Conservation (phyloP, 2,329 filamentous ascomycete genomes). For the Colletotrichum plurivorum region DNA sequence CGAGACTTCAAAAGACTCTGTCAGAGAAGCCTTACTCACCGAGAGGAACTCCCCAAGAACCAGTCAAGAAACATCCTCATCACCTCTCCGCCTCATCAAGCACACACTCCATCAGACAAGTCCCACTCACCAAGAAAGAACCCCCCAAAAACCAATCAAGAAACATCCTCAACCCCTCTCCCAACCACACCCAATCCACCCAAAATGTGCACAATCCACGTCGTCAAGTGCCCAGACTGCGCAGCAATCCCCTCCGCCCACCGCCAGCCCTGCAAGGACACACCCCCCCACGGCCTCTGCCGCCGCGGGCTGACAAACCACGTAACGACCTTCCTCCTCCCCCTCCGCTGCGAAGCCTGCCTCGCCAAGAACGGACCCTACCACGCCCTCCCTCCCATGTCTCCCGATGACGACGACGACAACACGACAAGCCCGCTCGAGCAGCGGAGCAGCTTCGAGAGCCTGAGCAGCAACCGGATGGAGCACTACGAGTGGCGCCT, state of each 20-base stretch:
- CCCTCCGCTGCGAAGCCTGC: conserved; percentile 1
- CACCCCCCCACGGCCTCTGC: background rate
- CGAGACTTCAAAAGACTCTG: background rate
- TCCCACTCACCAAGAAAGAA: too few species aligned
- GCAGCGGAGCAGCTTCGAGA: conserved; percentile 2
- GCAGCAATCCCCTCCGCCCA: background rate
- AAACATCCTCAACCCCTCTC: too few species aligned
- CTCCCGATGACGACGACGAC: background rate
- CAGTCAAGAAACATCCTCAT: background rate
- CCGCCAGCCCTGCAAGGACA: background rate
- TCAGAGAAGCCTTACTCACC: background rate
- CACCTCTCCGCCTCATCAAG: too few species aligned
- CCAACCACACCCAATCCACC: background rate
- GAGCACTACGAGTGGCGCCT: background rate
- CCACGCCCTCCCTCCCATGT: background rate
- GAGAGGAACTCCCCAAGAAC: too few species aligned
- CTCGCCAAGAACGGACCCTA: background rate
- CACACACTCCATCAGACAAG: too few species aligned
- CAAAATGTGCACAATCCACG: conserved; percentile 26
- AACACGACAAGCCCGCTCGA: background rate
- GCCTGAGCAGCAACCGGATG: background rate
- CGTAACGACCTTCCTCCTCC: conserved; percentile 12
- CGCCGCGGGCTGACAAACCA: background rate
- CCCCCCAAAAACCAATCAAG: too few species aligned
- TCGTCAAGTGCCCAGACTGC: conserved; percentile 11